These are phyloP conservation scores for Skeletonema costatum DNA, from an alignment of 108 stramenopile genomes.

Conservation along the genomic window DNA sequence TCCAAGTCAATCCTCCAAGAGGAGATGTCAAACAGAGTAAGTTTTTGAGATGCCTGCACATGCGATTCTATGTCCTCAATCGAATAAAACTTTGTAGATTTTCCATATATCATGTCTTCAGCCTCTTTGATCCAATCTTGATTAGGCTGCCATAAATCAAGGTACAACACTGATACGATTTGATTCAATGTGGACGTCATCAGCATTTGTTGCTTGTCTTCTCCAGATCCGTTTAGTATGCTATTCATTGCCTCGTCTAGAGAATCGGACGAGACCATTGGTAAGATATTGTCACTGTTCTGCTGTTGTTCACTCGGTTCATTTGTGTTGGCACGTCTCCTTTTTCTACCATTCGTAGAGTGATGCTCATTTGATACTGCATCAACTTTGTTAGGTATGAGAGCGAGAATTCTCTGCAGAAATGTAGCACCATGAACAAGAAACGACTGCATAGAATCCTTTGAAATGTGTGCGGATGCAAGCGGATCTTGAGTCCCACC, in stretches of 20 bases:
- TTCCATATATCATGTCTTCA: constrained; percentile 27
- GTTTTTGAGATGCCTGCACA: constrained; percentile 23
- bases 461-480: constrained; percentile 3
- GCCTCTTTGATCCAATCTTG: constrained; percentile 34
- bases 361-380: neutral
- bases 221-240: neutral
- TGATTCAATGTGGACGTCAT: constrained; percentile 11
- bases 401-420: constrained; percentile 22
- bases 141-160: constrained; percentile 28
- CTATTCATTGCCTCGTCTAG: constrained; percentile 8
- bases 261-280: constrained; percentile 17
- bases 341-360: constrained; percentile 9
- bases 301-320: neutral
- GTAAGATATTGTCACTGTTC: constrained; percentile 10
- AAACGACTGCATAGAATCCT: constrained; percentile 24
- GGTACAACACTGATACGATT: constrained; percentile 1
- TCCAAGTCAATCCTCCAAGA: constrained; percentile 28
- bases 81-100: constrained; percentile 25
- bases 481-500: neutral
- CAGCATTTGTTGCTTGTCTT: constrained; percentile 7
- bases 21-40: constrained; percentile 52
- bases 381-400: constrained; percentile 4
- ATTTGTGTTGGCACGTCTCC: constrained; percentile 7
- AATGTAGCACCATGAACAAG: constrained; percentile 31
- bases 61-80: constrained; percentile 55